phyloP scores from a whole-genome alignment of 306 rosid genomes.

The Medicago ruthenica region DNA sequence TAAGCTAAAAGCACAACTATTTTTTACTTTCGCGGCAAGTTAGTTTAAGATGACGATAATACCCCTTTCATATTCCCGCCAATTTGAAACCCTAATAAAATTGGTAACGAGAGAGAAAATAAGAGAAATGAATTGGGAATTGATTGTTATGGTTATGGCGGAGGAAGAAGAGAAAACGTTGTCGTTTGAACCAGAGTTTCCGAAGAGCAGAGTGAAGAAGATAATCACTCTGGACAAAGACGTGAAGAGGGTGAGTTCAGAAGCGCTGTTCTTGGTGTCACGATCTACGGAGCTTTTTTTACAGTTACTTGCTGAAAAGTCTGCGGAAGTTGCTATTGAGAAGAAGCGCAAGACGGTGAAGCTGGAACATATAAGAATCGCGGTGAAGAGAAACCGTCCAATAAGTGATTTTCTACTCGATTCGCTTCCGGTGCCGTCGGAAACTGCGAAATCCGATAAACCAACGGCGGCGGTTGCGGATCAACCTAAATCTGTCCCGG shows the following conservation, averaged over 20 bases:
- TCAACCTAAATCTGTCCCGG: conserved; percentile 43
- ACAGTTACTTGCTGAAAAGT: conserved; percentile 69
- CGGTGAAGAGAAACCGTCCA: conserved; percentile 77
- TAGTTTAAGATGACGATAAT: conserved; percentile 19
- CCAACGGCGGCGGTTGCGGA: conserved; percentile 22
- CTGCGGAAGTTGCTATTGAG: conserved; percentile 63
- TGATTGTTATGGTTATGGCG: conserved; percentile 35
- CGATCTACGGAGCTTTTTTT: conserved; percentile 81
- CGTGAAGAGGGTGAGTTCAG: conserved; percentile 71
- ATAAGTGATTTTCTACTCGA: conserved; percentile 87
- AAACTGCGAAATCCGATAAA: conserved; percentile 52
- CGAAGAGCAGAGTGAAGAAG: conserved; percentile 74
- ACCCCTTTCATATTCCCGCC: conserved; percentile 52
- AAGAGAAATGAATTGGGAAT: neutral
- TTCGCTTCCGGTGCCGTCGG: conserved; percentile 63
- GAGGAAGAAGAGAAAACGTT: conserved; percentile 54
- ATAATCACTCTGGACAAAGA: conserved; percentile 78
- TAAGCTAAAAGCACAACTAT: neutral
- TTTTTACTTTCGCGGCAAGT: conserved; percentile 9
- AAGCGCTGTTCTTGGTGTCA: conserved; percentile 72
- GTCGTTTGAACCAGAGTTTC: conserved; percentile 56
- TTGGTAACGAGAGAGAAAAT: neutral
- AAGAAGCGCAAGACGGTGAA: conserved; percentile 87
- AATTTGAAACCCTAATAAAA: conserved; percentile 44
- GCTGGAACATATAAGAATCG: conserved; percentile 66